These are phyloP conservation scores for Lasiosphaeria miniovina DNA, from an alignment of 495 filamentous ascomycete genomes.

Conservation along the genomic window DNA sequence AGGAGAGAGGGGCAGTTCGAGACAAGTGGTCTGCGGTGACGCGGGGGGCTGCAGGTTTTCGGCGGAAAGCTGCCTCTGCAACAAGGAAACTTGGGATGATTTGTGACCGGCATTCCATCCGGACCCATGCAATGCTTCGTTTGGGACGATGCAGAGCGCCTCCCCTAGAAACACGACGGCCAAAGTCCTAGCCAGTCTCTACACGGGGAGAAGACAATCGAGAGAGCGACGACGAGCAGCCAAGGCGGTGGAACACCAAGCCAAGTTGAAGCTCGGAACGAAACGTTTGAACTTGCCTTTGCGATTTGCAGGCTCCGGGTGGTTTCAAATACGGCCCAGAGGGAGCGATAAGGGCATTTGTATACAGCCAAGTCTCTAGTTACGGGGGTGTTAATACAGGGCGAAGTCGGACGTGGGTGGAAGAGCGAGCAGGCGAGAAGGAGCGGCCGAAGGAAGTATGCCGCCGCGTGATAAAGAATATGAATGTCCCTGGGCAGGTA, in stretches of 20 bases:
- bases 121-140: neutral
- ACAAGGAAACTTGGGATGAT: neutral
- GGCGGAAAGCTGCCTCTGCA: slow-evolving; percentile 15
- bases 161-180: neutral
- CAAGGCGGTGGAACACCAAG: neutral
- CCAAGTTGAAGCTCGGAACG: neutral
- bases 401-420: neutral
- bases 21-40: slow-evolving; percentile 16
- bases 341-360: neutral
- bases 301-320: neutral
- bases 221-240: neutral
- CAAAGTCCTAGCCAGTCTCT: too few relatives aligned
- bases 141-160: neutral
- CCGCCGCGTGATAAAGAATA: slow-evolving; percentile 19
- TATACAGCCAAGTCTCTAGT: neutral
- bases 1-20: slow-evolving; percentile 7
- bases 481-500: neutral
- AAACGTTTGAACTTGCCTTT: neutral
- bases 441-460: neutral
- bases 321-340: neutral
- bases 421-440: neutral
- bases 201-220: neutral
- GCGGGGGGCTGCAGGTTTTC: slow-evolving; percentile 16
- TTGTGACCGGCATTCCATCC: neutral
- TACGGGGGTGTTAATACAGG: neutral